A percentile compares a stretch with the other conserved stretches of the same genome.
These are phyloP conservation scores for Craspedostauros australis DNA, from an alignment of 108 stramenopile species.

Conservation along the genomic window DNA sequence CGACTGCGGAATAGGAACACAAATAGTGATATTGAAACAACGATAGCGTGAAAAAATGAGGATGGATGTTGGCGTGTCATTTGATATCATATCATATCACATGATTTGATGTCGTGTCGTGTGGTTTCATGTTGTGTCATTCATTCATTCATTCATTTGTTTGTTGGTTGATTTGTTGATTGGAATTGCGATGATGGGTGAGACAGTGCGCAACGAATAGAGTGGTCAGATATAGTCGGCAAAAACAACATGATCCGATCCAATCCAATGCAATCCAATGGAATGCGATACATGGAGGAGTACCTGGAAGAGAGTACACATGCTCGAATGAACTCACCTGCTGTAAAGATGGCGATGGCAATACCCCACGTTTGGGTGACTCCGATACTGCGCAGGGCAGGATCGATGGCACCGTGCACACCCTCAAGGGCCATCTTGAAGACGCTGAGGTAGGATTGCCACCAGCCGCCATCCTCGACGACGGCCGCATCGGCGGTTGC, in stretches of 20 bases:
- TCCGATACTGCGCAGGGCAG: conserved; percentile 49
- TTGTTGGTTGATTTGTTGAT: too few species aligned
- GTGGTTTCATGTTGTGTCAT: too few species aligned
- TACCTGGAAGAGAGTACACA: background rate
- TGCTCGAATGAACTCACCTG: conserved; percentile 31
- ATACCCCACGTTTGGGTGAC: conserved; percentile 74
- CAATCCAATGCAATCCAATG: background rate
- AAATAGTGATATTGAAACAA: conserved; percentile 6
- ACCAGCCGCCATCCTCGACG: conserved; percentile 30
- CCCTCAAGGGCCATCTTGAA: conserved; percentile 41
- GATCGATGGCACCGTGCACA: conserved; percentile 63
- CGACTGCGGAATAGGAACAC: conserved; percentile 26
- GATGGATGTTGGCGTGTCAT: too few species aligned
- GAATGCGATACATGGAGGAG: background rate
- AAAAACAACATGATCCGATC: background rate
- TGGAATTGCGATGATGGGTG: too few species aligned
- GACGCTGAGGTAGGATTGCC: conserved; percentile 45
- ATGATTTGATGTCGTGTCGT: too few species aligned
- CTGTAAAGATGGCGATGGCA: conserved; percentile 74
- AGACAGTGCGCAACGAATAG: conserved; percentile 23
- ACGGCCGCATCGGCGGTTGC: conserved; percentile 19
- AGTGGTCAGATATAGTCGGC: background rate
- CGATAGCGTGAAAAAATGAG: too few species aligned
- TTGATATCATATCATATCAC: too few species aligned
- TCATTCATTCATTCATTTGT: too few species aligned